Conservation (phyloP, 352 stramenopile genomes). For the Globisporangium irregulare region DNA sequence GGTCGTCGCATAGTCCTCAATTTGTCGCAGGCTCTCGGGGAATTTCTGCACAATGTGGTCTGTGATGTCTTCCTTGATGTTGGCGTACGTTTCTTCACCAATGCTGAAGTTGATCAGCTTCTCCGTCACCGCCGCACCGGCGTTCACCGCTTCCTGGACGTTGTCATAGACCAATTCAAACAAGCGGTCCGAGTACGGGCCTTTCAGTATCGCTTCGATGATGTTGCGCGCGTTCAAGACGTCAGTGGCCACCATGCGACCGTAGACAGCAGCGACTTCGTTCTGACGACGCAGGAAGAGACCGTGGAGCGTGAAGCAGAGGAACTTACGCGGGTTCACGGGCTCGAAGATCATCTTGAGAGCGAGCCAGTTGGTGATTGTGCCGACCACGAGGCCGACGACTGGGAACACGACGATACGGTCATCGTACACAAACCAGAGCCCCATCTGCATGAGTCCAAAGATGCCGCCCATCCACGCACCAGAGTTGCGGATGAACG, state of each 20-base stretch:
- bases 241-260: constrained; percentile 76
- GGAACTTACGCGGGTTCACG: constrained; percentile 80
- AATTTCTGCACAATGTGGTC: constrained; percentile 88
- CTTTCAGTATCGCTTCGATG: constrained; percentile 87
- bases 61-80: constrained; percentile 87
- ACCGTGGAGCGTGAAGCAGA: constrained; percentile 92
- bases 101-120: constrained; percentile 86
- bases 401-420: constrained; percentile 88
- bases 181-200: constrained; percentile 80
- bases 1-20: constrained; percentile 92
- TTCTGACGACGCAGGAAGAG: constrained; percentile 94
- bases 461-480: constrained; percentile 90
- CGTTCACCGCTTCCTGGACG: constrained; percentile 82
- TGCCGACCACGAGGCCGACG: constrained; percentile 93
- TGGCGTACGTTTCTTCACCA: constrained; percentile 78
- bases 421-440: constrained; percentile 86
- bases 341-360: constrained; percentile 93
- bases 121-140: constrained; percentile 67
- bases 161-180: constrained; percentile 89
- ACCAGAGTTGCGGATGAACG: constrained; percentile 90
- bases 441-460: constrained; percentile 83
- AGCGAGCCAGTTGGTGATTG: constrained; percentile 97
- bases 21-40: constrained; percentile 83
- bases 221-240: constrained; percentile 89
- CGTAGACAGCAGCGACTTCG: constrained; percentile 88